Percentiles rank a stretch among this genome's conserved stretches.
These are phyloP conservation scores for Spizellomyces sp. DNA, from an alignment of 192 early-diverging fungal genomes.

Conservation along the genomic window DNA sequence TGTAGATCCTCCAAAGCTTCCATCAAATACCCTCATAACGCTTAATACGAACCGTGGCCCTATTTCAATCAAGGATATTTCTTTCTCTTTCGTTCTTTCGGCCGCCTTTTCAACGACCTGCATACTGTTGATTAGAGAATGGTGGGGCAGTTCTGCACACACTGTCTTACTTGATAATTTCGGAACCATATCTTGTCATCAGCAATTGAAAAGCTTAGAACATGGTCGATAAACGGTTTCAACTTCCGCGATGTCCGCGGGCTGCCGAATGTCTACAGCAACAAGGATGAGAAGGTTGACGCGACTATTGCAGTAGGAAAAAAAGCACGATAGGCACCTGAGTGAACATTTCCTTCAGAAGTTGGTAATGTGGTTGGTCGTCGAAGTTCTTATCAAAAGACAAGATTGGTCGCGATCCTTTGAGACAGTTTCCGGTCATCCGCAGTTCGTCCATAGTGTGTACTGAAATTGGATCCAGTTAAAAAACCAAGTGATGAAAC, in stretches of 20 bases:
- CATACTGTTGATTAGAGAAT: not conserved
- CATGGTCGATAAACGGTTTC: slow-evolving; percentile 98
- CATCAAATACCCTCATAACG: slow-evolving; percentile 92
- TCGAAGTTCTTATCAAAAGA: slow-evolving; percentile 96
- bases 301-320: not conserved
- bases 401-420: slow-evolving; percentile 92
- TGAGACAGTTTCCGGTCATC: slow-evolving; percentile 97
- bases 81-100: slow-evolving; percentile 53
- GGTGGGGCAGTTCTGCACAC: too few relatives aligned
- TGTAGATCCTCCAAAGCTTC: slow-evolving; percentile 89
- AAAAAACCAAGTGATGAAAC: not conserved
- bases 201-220: slow-evolving; percentile 84
- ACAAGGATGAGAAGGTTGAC: slow-evolving; percentile 4
- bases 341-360: slow-evolving; percentile 93
- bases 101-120: slow-evolving; percentile 73
- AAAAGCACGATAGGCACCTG: slow-evolving; percentile 40
- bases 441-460: slow-evolving; percentile 99
- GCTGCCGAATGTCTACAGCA: slow-evolving; percentile 74
- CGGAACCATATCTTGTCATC: slow-evolving; percentile 89
- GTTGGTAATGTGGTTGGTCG: slow-evolving; percentile 72
- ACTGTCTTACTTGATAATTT: slow-evolving; percentile 79
- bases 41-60: slow-evolving; percentile 96
- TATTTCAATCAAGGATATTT: slow-evolving; percentile 88
- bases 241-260: slow-evolving; percentile 84
- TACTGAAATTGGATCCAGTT: slow-evolving; percentile 48